These are phyloP conservation scores for Salpingoeca rosetta DNA, from an alignment of 78 protist species.

Conservation along the genomic window DNA sequence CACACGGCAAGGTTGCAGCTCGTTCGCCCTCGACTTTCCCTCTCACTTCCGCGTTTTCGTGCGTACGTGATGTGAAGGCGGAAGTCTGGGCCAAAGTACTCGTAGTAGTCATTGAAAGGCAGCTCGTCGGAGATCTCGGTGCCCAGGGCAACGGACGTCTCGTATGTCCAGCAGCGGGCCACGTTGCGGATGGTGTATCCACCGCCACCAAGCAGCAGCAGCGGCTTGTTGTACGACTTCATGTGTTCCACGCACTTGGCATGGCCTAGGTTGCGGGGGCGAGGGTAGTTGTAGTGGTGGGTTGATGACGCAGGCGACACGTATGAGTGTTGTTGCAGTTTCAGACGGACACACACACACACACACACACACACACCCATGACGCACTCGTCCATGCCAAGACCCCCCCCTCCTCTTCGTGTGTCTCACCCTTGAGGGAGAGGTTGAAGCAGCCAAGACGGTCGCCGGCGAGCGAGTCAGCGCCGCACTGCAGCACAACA, in stretches of 20 bases:
- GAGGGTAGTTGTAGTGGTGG: no score
- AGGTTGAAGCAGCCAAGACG: constrained; percentile 95
- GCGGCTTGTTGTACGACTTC: constrained; percentile 64
- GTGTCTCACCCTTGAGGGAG: constrained; percentile 60
- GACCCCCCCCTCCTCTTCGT: constrained; percentile 82
- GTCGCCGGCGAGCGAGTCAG: constrained; percentile 95
- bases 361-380: no score
- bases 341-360: no score
- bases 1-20: not conserved
- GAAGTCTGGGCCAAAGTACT: constrained; percentile 91
- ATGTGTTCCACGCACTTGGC: constrained; percentile 69
- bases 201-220: constrained; percentile 97
- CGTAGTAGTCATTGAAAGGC: constrained; percentile 92
- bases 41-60: constrained; percentile 62
- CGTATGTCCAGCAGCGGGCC: constrained; percentile 92
- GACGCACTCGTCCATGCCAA: constrained; percentile 59
- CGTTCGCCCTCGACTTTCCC: not conserved
- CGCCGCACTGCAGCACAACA: constrained; percentile 85
- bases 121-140: constrained; percentile 46
- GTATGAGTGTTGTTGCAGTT: no score
- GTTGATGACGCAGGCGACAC: no score
- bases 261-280: no score
- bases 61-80: constrained; percentile 52
- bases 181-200: constrained; percentile 93
- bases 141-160: constrained; percentile 43